Percentiles rank a stretch among this genome's conserved stretches.
These are phyloP conservation scores for Arthrinium puccinioides DNA, from an alignment of 2,329 filamentous ascomycete genomes.

Conservation along the genomic window DNA sequence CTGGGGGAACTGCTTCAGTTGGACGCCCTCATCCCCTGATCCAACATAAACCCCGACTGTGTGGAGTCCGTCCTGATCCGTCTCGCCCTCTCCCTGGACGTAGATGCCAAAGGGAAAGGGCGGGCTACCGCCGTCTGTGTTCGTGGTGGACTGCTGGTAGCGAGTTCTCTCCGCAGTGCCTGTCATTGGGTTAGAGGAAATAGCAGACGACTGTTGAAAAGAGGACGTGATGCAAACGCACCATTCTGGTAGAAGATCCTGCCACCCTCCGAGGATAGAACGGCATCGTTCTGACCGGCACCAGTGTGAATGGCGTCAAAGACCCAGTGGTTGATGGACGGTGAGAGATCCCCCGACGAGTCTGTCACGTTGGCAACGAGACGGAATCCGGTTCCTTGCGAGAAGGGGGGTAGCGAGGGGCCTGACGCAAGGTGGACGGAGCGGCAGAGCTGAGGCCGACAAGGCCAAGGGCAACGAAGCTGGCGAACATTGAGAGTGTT, in stretches of 20 bases:
- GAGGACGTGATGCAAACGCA: background rate
- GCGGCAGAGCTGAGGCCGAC: conserved; percentile 4
- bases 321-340: conserved; percentile 31
- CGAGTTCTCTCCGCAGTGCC: conserved; percentile 27
- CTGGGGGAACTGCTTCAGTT: conserved; percentile 26
- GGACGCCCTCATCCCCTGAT: conserved; percentile 26
- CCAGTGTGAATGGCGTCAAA: conserved; percentile 35
- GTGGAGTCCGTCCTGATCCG: conserved; percentile 16
- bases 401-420: conserved; percentile 13
- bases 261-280: conserved; percentile 20
- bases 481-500: background rate
- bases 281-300: conserved; percentile 30
- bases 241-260: conserved; percentile 43
- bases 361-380: conserved; percentile 38
- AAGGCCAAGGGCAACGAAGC: background rate
- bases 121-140: conserved; percentile 34
- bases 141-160: conserved; percentile 22
- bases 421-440: conserved; percentile 2
- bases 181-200: too few relatives aligned
- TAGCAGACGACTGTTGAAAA: background rate
- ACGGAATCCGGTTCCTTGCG: conserved; percentile 25
- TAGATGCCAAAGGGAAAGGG: conserved; percentile 29
- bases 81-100: conserved; percentile 14
- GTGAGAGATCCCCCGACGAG: conserved; percentile 28
- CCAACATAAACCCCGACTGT: conserved; percentile 28